Percentiles rank a stretch among this genome's conserved stretches.
Conservation (phyloP, 1,284 basidiomycete genomes). For the Apiotrichum sp. region DNA sequence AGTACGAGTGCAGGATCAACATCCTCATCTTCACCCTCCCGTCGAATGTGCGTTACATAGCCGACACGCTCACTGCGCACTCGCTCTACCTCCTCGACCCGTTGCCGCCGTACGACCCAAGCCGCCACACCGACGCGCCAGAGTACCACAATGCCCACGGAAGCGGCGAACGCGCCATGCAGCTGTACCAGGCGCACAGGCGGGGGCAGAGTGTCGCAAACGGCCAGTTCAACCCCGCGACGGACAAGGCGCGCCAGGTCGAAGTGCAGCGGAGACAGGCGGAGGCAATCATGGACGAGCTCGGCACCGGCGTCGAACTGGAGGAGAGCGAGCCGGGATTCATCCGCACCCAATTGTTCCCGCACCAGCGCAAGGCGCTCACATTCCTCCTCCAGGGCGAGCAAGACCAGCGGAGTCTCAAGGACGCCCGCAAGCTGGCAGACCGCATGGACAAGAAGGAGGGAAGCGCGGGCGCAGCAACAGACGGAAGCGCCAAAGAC, state of each 20-base stretch:
- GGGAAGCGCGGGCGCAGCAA: not conserved
- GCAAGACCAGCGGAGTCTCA: conserved; percentile 41
- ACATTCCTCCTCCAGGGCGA: conserved; percentile 95
- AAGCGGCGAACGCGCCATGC: conserved; percentile 22
- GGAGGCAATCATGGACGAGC: conserved; percentile 83
- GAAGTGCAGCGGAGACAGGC: conserved; percentile 90
- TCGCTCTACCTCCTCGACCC: conserved; percentile 78
- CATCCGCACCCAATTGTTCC: conserved; percentile 83
- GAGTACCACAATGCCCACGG: conserved; percentile 79
- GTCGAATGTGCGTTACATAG: conserved; percentile 76
- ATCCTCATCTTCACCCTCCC: conserved; percentile 88
- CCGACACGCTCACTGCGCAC: conserved; percentile 62
- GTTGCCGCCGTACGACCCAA: conserved; percentile 50
- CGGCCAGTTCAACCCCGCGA: conserved; percentile 10
- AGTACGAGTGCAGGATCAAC: conserved; percentile 56
- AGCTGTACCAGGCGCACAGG: conserved; percentile 21
- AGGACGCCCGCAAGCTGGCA: conserved; percentile 32
- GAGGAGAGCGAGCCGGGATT: conserved; percentile 79
- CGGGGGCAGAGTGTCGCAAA: not conserved
- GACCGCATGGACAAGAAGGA: conserved; percentile 25
- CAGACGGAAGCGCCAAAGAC: not conserved
- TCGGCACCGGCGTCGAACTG: conserved; percentile 81
- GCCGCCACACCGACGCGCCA: conserved; percentile 58
- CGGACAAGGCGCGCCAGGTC: conserved; percentile 67
- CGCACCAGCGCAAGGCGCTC: conserved; percentile 96